Base-by-base conservation (phyloP, 495 filamentous ascomycete genomes). In the Penicillium diatomitis region DNA sequence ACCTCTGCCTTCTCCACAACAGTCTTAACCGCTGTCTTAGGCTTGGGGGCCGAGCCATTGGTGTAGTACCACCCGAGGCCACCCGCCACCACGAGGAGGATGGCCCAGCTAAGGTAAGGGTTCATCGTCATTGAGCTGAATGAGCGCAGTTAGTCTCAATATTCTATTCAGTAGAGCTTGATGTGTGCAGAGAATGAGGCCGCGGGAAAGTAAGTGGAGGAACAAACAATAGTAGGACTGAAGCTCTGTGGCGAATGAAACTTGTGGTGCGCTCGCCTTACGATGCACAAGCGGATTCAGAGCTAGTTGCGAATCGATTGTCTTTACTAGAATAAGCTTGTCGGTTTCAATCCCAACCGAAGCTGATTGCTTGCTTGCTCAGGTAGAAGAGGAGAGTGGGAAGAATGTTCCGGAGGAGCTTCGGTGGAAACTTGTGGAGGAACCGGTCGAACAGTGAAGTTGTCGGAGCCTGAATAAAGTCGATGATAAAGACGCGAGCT, bases 61-160 rank as follows among this genome's bases (percentile, higher is more conserved):
- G 65, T 66, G 61, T 75, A 75, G 55, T 75, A 71, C 64, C 67
- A 75, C 35, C 70, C 70, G 11, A 75, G 64, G 47, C 66, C 58
- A 51, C 69, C 79, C 39, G 66, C 65, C 38, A 77, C 61, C 29
- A 71, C 71, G 41, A 83, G 56, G 56, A 85, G 67, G 57, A 79
- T 66, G 44, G 72, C 78, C 80, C 81, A 86, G 55, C 70, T 73
- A 28, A 73, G 47, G 56, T 70, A 75, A 7, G 71, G 68, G 46
- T 72, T 75, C 71, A 74, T 74, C 34, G 63, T 69, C 60, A 52
- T 54, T 44, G 34, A 50, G 50, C 55, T 45, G 20, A 20, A 38
- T 46, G 12, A 45, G 12, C 32, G n/a, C 37, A 50, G 50, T 58
- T 44, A 58, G 49, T 50, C 50, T 46, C 46, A 41, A 36, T 41